Percentiles rank a stretch among this genome's conserved stretches.
These are phyloP conservation scores for Penicillium paradoxum DNA, from an alignment of 495 filamentous ascomycete species.

Conservation along the genomic window DNA sequence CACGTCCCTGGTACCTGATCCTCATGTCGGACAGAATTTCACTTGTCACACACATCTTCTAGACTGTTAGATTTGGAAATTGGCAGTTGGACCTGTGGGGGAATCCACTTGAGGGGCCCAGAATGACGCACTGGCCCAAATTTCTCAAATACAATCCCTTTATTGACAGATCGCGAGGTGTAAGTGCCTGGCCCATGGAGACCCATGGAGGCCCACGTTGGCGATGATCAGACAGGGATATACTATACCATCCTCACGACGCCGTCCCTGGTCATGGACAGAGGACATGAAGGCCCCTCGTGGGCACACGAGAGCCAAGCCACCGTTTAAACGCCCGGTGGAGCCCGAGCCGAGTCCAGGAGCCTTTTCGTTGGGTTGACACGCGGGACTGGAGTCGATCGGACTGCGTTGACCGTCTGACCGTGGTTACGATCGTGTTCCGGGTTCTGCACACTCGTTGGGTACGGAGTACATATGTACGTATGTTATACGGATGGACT, in stretches of 20 bases:
- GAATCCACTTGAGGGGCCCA: neutral
- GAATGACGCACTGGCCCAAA: neutral
- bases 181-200: too few relatives aligned
- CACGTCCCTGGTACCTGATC: conserved; percentile 21
- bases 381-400: conserved; percentile 24
- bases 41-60: neutral
- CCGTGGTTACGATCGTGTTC: neutral
- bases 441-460: neutral
- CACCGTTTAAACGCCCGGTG: conserved; percentile 26
- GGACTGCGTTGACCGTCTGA: neutral
- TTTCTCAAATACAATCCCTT: too few relatives aligned
- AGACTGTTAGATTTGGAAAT: conserved; percentile 3
- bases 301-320: conserved; percentile 2
- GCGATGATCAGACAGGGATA: too few relatives aligned
- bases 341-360: conserved; percentile 7
- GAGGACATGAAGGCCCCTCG: too few relatives aligned
- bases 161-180: too few relatives aligned
- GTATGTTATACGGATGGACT: neutral
- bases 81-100: conserved; percentile 6
- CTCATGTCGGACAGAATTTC: neutral
- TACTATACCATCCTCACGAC: too few relatives aligned
- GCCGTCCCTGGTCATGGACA: too few relatives aligned
- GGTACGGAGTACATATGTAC: too few relatives aligned
- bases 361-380: conserved; percentile 16
- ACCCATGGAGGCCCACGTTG: too few relatives aligned